Evolutionary conservation across 169 alveolate species (phyloP), one percentile per base, ranked within the genome.

Genomic region (Theileria equi): DNA sequence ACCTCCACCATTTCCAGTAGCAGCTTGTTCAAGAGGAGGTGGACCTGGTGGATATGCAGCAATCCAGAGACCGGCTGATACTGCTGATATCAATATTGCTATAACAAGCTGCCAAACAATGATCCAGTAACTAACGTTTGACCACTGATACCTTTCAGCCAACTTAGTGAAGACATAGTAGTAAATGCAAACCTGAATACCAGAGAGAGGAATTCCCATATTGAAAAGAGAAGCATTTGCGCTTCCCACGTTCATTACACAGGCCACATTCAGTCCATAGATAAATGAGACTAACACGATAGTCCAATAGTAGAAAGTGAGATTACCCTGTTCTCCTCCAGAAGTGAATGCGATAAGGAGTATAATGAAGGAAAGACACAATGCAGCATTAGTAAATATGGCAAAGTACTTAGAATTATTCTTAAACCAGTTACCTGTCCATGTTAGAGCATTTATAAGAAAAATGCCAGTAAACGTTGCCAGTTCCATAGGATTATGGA

Each of bases 121-220:
- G 4, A 55, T 34, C 66, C 66, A 55, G 66, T 55, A 55, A n/a
- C 36, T 26, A 3, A 55, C 66, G 52, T 55, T 55, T 34, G 29
- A 43, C 35, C 25, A 7, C 6, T 11, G 62, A 6, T 36, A 25
- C 4, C 52, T 36, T 16, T 36, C 29, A 32, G 23, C 29, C 16
- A 36, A 3, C 25, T 55, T n/a, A 21, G 38, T 19, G 35, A 55
- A 55, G 28, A 55, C 52, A n/a, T 26, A 23, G 47, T 60, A 68
- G 71, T 60, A 60, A 2, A 38, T 17, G 8, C 71, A 43, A 17
- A 60, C 67, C 13, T 26, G 47, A 5, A 60, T 43, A 26, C 72
- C 64, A 19, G 71, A 29, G 5, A 60, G 36, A 13, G 71, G 71
- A 29, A 60, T 43, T 26, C 54, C 61, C 3, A 34, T 43, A 23